Conservation (phyloP, 768 basidiomycete species). For the Boletales sp. region DNA sequence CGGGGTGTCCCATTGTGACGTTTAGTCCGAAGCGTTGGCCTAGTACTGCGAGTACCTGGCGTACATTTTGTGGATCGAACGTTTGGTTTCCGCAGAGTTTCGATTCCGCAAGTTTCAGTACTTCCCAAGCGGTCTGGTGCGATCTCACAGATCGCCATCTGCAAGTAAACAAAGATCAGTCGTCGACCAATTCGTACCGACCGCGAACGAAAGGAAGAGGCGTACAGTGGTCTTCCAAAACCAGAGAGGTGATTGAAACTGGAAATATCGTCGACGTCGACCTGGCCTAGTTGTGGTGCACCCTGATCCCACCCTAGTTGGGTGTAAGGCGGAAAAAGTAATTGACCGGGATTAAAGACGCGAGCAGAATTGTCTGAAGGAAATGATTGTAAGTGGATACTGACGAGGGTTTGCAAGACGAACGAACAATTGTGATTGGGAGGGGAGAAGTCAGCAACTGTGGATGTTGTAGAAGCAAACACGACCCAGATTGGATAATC, state of each 20-base stretch:
- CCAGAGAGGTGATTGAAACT: neutral
- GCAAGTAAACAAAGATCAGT: too few relatives aligned
- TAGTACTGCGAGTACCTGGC: neutral
- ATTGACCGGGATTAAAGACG: neutral
- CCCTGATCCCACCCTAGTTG: slow-evolving; percentile 18
- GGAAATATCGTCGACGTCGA: slow-evolving; percentile 1
- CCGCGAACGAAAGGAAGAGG: neutral
- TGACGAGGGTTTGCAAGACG: too few relatives aligned
- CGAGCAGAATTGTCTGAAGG: slow-evolving; percentile 7
- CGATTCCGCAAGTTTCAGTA: too few relatives aligned
- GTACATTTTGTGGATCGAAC: neutral
- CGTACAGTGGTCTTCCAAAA: neutral
- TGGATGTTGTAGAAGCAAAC: slow-evolving; percentile 15
- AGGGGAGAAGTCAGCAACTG: slow-evolving; percentile 3
- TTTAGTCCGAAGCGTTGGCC: neutral
- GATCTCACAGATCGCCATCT: too few relatives aligned
- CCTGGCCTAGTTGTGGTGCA: neutral
- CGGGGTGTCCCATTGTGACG: neutral
- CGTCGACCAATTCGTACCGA: too few relatives aligned
- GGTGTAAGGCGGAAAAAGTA: slow-evolving; percentile 6
- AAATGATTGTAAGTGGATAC: too few relatives aligned
- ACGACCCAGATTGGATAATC: slow-evolving; percentile 11
- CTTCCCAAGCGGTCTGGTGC: too few relatives aligned
- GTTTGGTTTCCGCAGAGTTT: neutral
- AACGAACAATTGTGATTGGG: slow-evolving; percentile 2